Conservation (phyloP, 768 basidiomycete species). For the Trametes villosa region DNA sequence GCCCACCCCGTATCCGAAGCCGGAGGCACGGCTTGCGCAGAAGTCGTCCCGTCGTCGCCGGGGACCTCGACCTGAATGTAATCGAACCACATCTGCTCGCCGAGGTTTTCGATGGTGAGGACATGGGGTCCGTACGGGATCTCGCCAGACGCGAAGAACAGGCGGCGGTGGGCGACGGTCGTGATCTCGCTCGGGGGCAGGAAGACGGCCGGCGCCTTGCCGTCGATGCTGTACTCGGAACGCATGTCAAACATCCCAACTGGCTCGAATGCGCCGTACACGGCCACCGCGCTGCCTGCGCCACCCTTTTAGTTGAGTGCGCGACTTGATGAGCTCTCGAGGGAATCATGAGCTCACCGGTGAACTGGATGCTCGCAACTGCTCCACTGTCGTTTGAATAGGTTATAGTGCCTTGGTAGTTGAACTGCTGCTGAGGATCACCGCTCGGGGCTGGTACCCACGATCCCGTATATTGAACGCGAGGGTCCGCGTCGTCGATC, state of each 20-base stretch:
- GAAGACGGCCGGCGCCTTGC: background rate
- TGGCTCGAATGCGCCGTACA: background rate
- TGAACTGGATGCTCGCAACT: too few relatives aligned
- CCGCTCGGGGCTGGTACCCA: too few relatives aligned
- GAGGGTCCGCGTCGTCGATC: too few relatives aligned
- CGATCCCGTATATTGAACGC: too few relatives aligned
- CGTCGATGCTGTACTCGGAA: constrained; percentile 8
- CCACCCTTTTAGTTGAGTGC: too few relatives aligned
- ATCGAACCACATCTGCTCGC: constrained; percentile 13
- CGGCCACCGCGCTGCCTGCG: too few relatives aligned
- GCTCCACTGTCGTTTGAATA: too few relatives aligned
- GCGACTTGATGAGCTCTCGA: too few relatives aligned
- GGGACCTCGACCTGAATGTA: background rate
- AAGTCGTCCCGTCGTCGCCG: background rate
- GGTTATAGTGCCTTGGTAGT: too few relatives aligned
- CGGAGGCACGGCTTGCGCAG: background rate
- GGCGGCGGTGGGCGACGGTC: background rate
- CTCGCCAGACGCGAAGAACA: constrained; percentile 2
- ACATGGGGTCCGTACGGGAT: background rate
- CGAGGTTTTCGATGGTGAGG: constrained; percentile 7
- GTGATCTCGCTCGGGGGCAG: background rate
- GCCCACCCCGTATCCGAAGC: background rate
- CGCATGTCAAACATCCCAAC: background rate
- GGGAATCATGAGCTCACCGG: too few relatives aligned
- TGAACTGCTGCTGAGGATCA: too few relatives aligned